Evolutionary conservation across 768 basidiomycete genomes (phyloP).

Genomic region (Tulasnella sp.): DNA sequence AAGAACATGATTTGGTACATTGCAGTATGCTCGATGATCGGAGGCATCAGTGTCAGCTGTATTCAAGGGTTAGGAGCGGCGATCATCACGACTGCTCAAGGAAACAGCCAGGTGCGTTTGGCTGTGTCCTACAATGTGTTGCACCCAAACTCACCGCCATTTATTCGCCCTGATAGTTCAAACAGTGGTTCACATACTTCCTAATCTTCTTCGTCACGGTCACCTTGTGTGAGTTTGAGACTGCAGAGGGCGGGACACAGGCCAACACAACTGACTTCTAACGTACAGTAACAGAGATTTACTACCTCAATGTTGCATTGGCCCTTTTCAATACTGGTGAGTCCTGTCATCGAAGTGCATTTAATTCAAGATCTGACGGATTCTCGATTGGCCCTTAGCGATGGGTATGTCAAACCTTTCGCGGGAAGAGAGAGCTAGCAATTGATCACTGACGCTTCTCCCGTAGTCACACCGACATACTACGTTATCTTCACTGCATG

Average conservation of each 20-base stretch:
- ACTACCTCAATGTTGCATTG: conserved; percentile 90
- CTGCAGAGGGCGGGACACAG: not conserved
- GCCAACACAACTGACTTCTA: conserved; percentile 10
- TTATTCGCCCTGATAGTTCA: conserved; percentile 71
- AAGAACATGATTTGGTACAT: conserved; percentile 95
- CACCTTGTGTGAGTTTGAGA: conserved; percentile 52
- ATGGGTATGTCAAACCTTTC: not conserved
- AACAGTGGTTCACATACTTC: conserved; percentile 86
- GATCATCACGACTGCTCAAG: conserved; percentile 67
- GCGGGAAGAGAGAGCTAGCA: not conserved
- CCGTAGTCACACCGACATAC: conserved; percentile 27
- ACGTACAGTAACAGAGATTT: conserved; percentile 69
- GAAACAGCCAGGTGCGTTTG: conserved; percentile 61
- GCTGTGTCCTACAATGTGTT: too few species aligned
- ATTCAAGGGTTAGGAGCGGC: conserved; percentile 77
- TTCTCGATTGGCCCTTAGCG: not conserved
- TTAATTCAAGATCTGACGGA: not conserved
- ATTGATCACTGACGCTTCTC: not conserved
- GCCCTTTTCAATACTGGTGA: conserved; percentile 72
- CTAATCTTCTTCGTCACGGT: conserved; percentile 61
- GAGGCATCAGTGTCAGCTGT: conserved; percentile 87
- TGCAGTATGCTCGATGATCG: conserved; percentile 89
- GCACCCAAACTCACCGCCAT: too few species aligned
- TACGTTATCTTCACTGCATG: conserved; percentile 34
- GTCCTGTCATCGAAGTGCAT: not conserved